Evolutionary conservation across 495 filamentous ascomycete species (phyloP).

Genomic region (Neohortaea acidophila): DNA sequence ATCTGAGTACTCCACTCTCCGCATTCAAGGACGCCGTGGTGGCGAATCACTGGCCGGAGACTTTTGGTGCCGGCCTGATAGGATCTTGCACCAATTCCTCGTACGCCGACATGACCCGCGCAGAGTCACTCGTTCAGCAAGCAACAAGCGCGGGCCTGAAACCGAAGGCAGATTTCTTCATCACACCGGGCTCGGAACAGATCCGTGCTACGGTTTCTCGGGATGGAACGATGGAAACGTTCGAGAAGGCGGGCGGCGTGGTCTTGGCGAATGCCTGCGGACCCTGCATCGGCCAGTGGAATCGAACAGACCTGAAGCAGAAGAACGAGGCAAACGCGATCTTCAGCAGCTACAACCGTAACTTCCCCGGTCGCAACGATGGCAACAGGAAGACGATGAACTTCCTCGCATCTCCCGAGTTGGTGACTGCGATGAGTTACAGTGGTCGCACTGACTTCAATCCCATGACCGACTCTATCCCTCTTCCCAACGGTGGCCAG

Average conservation of each 20-base stretch:
- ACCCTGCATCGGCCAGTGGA: constrained; percentile 93
- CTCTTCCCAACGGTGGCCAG: constrained; percentile 59
- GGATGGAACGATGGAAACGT: constrained; percentile 70
- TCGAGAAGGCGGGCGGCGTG: constrained; percentile 72
- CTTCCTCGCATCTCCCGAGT: constrained; percentile 89
- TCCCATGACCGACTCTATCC: constrained; percentile 74
- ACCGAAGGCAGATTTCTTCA: constrained; percentile 81
- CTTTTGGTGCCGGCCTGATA: constrained; percentile 81
- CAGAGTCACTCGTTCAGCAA: constrained; percentile 81
- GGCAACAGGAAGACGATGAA: constrained; percentile 95
- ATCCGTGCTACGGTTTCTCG: constrained; percentile 85
- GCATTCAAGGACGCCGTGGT: constrained; percentile 69
- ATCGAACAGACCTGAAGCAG: constrained; percentile 63
- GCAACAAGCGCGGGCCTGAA: constrained; percentile 72
- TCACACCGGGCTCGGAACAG: constrained; percentile 92
- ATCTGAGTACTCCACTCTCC: constrained; percentile 81
- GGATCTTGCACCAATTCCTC: constrained; percentile 98
- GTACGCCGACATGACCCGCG: constrained; percentile 93
- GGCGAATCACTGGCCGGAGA: constrained; percentile 76
- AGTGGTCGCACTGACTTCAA: constrained; percentile 91
- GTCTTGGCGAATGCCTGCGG: constrained; percentile 94
- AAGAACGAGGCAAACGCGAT: constrained; percentile 91
- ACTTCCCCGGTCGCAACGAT: constrained; percentile 94
- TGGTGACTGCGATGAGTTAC: constrained; percentile 92
- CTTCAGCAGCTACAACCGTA: constrained; percentile 93